Evolutionary conservation across 148 eudicot genomes (phyloP), one percentile per base, ranked within the genome.

Genomic region (Rhododendron ferrugineum): DNA sequence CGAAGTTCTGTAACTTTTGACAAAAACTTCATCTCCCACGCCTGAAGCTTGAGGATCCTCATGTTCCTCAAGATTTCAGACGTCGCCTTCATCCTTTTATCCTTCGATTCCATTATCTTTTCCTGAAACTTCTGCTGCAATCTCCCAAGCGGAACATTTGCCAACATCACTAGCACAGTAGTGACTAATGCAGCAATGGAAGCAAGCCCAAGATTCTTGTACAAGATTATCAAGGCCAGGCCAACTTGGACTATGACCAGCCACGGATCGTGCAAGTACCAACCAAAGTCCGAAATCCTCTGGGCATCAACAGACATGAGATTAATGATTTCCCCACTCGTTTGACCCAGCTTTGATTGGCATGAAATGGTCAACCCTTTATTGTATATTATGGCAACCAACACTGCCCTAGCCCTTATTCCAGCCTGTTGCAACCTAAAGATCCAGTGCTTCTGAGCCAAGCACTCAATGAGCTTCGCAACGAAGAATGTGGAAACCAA

Each of bases 291-390:
- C 73, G 88, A 87, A 15, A 92, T 34, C 81, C 91, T 87, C 84
- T 90, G 86, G 15, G 94, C 94, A 88, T 92, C 94, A 85, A 90
- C 91, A 34, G 89, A 84, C 94, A 92, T 90, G 37, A 90, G 58
- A 89, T 92, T 92, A 50, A 92, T 87, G 74, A 92, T 92, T 82
- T 92, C 94, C 50, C 94, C 94, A 86, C 91, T 90, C 23, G 92
- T 84, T 28, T 92, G 89, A 46, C 91, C 90, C 85, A 88, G 91
- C 81, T 89, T 92, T 32, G 94, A 90, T 42, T 87, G 91, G 28
- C 92, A 82, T 0, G 94, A 92, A 36, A 92, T 84, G 70, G 89
- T 89, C 82, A 92, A 86, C 22, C 90, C 88, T 86, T 92, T 92
- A 32, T 87, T 87, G 85, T 92, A 92, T 75, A 92, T 88, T 86